Evolutionary conservation across 768 basidiomycete genomes (phyloP), one percentile per base, ranked within the genome.

Genomic region (Sarcodon sp.): DNA sequence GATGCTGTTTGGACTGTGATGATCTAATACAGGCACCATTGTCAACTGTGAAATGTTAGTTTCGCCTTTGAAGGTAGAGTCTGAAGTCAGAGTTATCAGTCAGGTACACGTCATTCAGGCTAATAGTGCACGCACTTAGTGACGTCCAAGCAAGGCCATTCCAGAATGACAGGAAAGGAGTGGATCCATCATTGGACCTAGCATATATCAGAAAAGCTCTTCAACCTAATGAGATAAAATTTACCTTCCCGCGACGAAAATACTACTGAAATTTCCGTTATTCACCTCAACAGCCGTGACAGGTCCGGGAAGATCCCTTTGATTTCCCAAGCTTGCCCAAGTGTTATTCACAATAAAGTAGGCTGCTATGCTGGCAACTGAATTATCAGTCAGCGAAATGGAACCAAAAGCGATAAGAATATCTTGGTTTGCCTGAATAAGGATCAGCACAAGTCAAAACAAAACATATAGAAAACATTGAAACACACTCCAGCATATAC

Each of bases 221-320:
- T 39, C 35, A 37, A 12, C 35, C 18, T 11, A 36, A 51, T 33
- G 41, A 36, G n/a, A 7, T 38, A 44, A 15, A 10, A n/a, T 32
- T 12, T n/a, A 64, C 80, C 60, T 51, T 55, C 94, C 94, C 33
- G 92, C 89, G 43, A 84, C 88, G 57, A 92, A 99, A 48, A 98
- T 75, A 57, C 87, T 94, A 55, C 78, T 86, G 1, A 66, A 61
- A 59, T 96, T 90, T 16, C 76, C 74, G 53, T 80, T 69, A 62
- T 98, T 88, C 37, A 91, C 83, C 47, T 84, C 83, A 46, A 97
- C 61, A 9, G 94, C 92, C 3, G 90, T 86, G 1, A 91, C 85
- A 2, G 92, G 91, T 3, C 94, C 94, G 41, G 92, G 89, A 18
- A 97, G 69, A 43, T 76, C 70, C 10, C 63, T 60, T 10, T 74